phyloP scores from a whole-genome alignment of 1,284 basidiomycete species.

The Ustilago hordei region DNA sequence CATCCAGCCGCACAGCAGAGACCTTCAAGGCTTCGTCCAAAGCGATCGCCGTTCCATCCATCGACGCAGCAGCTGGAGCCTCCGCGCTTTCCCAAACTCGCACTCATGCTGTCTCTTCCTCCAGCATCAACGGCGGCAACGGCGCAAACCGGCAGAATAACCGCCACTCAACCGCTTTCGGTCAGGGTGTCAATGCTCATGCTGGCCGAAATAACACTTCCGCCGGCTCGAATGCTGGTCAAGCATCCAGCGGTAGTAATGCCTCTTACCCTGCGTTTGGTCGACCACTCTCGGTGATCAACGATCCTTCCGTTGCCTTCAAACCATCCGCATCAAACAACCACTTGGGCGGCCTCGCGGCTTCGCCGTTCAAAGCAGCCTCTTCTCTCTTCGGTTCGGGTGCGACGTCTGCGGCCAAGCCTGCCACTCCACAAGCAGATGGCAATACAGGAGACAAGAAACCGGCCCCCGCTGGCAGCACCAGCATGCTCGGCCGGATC shows the following conservation, averaged over 20 bases:
- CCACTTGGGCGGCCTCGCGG: slow-evolving; percentile 30
- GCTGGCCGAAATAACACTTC: slow-evolving; percentile 16
- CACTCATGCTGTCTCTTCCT: slow-evolving; percentile 1
- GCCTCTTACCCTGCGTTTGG: slow-evolving; percentile 37
- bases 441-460: slow-evolving; percentile 12
- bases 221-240: background rate
- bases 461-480: slow-evolving; percentile 15
- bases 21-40: slow-evolving; percentile 37
- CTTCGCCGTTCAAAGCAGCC: slow-evolving; percentile 49
- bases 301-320: slow-evolving; percentile 40
- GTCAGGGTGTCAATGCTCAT: slow-evolving; percentile 17
- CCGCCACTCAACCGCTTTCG: slow-evolving; percentile 34
- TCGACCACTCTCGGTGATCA: slow-evolving; percentile 47
- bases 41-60: slow-evolving; percentile 32
- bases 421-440: slow-evolving; percentile 9
- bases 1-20: slow-evolving; percentile 37
- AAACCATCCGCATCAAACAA: slow-evolving; percentile 34
- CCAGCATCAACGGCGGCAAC: slow-evolving; percentile 3
- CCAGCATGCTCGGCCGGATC: slow-evolving; percentile 50
- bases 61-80: slow-evolving; percentile 21
- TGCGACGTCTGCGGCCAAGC: slow-evolving; percentile 20
- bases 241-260: slow-evolving; percentile 10
- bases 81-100: slow-evolving; percentile 19
- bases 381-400: slow-evolving; percentile 45
- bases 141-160: slow-evolving; percentile 10